These are phyloP conservation scores for Aspergillus sergii DNA, from an alignment of 2,329 filamentous ascomycete genomes.

Conservation along the genomic window DNA sequence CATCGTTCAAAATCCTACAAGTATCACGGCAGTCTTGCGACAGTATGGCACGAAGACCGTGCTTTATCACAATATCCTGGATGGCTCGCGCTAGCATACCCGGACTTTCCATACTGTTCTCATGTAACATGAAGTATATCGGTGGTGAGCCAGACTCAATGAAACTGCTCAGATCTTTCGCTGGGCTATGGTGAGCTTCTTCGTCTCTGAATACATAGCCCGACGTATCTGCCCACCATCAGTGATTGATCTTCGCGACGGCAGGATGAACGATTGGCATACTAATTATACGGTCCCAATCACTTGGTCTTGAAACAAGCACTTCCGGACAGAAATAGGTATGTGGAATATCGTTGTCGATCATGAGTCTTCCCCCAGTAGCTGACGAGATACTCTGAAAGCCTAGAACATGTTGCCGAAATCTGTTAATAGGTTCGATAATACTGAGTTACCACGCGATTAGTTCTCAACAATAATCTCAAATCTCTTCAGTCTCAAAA, in stretches of 20 bases:
- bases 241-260: neutral
- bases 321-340: neutral
- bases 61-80: neutral
- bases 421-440: neutral
- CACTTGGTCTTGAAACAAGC: neutral
- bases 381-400: neutral
- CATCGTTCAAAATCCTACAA: neutral
- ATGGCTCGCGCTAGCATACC: neutral
- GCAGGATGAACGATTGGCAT: neutral
- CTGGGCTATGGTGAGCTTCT: neutral
- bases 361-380: neutral
- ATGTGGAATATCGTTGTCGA: neutral
- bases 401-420: neutral
- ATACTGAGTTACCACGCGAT: neutral
- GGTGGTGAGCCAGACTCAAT: neutral
- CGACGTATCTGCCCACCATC: neutral
- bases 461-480: neutral
- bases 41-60: neutral
- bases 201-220: neutral
- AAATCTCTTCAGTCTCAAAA: neutral
- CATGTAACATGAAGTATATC: neutral
- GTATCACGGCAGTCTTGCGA: neutral
- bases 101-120: neutral
- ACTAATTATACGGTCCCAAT: neutral
- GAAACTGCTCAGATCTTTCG: neutral